Evolutionary conservation across 306 rosid genomes (phyloP).

Genomic region (Carpinus viminea): DNA sequence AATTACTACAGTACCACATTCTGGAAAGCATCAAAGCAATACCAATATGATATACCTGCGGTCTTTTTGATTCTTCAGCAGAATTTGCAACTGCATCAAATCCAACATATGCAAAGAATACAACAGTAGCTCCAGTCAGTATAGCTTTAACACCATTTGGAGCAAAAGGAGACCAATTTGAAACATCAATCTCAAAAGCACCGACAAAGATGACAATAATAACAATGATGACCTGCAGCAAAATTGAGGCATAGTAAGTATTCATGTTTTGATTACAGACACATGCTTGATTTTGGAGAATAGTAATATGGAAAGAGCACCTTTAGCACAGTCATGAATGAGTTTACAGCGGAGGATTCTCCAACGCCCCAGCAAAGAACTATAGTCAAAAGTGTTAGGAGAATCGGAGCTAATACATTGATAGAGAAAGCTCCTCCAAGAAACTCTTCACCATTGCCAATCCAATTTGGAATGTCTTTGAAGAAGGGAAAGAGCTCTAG

Average conservation of each 20-base stretch:
- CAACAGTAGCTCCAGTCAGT: slow-evolving; percentile 95
- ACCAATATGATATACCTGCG: slow-evolving; percentile 58
- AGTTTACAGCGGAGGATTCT: slow-evolving; percentile 79
- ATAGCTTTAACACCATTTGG: slow-evolving; percentile 71
- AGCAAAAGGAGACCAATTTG: slow-evolving; percentile 97
- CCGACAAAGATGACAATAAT: slow-evolving; percentile 72
- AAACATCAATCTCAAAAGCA: slow-evolving; percentile 86
- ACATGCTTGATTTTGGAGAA: slow-evolving; percentile 17
- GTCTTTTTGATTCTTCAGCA: slow-evolving; percentile 96
- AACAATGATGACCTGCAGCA: slow-evolving; percentile 76
- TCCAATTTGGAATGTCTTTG: slow-evolving; percentile 80
- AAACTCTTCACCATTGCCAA: slow-evolving; percentile 80
- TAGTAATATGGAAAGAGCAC: slow-evolving; percentile 40
- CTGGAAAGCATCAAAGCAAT: slow-evolving; percentile 28
- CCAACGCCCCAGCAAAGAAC: slow-evolving; percentile 82
- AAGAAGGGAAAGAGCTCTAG: slow-evolving; percentile 81
- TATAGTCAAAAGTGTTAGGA: slow-evolving; percentile 66
- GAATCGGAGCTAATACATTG: slow-evolving; percentile 84
- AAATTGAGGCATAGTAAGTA: slow-evolving; percentile 24
- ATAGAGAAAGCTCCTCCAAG: slow-evolving; percentile 76
- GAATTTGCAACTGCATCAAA: slow-evolving; percentile 99
- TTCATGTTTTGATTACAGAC: slow-evolving; percentile 15
- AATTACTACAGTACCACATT: neutral
- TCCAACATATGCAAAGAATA: slow-evolving; percentile 96
- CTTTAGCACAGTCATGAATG: slow-evolving; percentile 85